Evolutionary conservation across 345 rosid genomes (phyloP).

Genomic region (Microthlaspi erraticum): DNA sequence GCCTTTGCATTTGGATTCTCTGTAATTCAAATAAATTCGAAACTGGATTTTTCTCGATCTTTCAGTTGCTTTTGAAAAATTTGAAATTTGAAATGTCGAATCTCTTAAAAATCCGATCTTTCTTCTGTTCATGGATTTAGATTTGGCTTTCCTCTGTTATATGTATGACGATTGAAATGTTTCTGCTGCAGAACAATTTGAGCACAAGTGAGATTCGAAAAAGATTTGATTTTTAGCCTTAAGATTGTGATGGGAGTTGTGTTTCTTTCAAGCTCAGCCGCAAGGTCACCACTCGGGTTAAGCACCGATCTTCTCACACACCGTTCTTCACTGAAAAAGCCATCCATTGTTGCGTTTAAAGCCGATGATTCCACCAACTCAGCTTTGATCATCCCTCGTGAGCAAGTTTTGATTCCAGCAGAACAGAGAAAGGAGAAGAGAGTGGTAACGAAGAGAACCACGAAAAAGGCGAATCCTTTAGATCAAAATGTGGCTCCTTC

Average conservation of each 20-base stretch:
- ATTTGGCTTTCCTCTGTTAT: background rate
- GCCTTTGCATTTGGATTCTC: slow-evolving; percentile 30
- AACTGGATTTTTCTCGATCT: background rate
- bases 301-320: slow-evolving; percentile 50
- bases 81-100: background rate
- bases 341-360: slow-evolving; percentile 73
- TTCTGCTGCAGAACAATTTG: slow-evolving; percentile 8
- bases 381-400: slow-evolving; percentile 54
- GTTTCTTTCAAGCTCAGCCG: slow-evolving; percentile 80
- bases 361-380: slow-evolving; percentile 58
- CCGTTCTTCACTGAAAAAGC: slow-evolving; percentile 51
- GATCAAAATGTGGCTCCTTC: slow-evolving; percentile 48
- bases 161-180: background rate
- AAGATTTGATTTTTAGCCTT: slow-evolving; percentile 37
- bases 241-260: slow-evolving; percentile 85
- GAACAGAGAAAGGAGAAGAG: slow-evolving; percentile 52
- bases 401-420: slow-evolving; percentile 53
- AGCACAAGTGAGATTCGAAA: slow-evolving; percentile 16
- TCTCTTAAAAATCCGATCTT: background rate
- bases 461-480: slow-evolving; percentile 43
- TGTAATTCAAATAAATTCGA: background rate
- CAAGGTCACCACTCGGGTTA: slow-evolving; percentile 69
- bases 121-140: background rate
- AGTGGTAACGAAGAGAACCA: slow-evolving; percentile 47
- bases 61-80: background rate